Conservation (phyloP, 2,329 filamentous ascomycete species). For the Aureobasidium uvarum region DNA sequence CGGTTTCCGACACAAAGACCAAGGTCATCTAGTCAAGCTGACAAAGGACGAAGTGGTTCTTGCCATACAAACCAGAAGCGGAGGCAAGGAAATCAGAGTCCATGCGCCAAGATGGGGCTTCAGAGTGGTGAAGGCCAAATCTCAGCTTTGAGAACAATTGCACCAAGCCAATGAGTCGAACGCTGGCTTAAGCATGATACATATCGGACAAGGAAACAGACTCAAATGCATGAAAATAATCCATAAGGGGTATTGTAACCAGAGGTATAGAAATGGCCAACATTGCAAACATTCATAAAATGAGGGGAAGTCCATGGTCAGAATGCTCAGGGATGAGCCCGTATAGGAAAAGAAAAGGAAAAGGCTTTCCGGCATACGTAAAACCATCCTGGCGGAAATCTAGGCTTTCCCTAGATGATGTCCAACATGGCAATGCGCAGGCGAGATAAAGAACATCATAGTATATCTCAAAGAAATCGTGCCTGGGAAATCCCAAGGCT, state of each 20-base stretch:
- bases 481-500: slow-evolving; percentile 4
- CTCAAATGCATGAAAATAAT: neutral
- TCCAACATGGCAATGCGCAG: neutral
- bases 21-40: slow-evolving; percentile 56
- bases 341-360: neutral
- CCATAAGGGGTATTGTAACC: neutral
- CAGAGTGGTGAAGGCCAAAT: slow-evolving; percentile 43
- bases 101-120: slow-evolving; percentile 64
- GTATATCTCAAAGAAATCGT: slow-evolving; percentile 13
- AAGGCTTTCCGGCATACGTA: neutral
- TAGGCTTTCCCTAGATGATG: neutral
- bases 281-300: neutral
- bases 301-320: neutral
- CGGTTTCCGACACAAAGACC: slow-evolving; percentile 59
- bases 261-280: neutral
- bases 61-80: slow-evolving; percentile 47
- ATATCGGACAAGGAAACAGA: neutral
- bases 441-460: neutral
- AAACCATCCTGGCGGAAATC: neutral
- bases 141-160: slow-evolving; percentile 33
- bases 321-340: neutral
- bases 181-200: neutral
- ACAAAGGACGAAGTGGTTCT: slow-evolving; percentile 58
- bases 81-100: slow-evolving; percentile 50
- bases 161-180: neutral